These are phyloP conservation scores for Chalciporus chontae DNA, from an alignment of 768 basidiomycete species.

Conservation along the genomic window DNA sequence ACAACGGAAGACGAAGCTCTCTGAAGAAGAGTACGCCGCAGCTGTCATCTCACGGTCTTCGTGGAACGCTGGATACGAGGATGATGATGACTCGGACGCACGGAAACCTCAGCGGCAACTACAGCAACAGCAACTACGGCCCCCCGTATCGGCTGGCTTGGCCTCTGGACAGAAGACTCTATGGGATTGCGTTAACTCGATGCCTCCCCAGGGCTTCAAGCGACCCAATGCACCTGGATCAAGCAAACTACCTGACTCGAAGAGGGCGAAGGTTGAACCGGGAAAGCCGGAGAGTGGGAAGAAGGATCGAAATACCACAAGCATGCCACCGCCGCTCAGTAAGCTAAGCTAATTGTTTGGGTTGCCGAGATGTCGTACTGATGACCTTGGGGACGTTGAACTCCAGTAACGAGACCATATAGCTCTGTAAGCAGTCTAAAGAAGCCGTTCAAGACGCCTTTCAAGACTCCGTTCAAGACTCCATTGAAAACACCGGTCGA, in stretches of 20 bases:
- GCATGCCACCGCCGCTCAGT: constrained; percentile 25
- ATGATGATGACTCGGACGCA: constrained; percentile 19
- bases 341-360: background rate
- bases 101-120: constrained; percentile 3
- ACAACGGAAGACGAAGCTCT: constrained; percentile 47
- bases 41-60: constrained; percentile 15
- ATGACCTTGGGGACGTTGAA: background rate
- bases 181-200: constrained; percentile 16
- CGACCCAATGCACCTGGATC: constrained; percentile 15
- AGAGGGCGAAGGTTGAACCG: constrained; percentile 18
- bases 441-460: constrained; percentile 55
- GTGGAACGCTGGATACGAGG: constrained; percentile 27
- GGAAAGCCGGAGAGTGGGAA: background rate
- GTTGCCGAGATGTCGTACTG: background rate
- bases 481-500: constrained; percentile 42
- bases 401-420: constrained; percentile 46
- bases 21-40: constrained; percentile 35
- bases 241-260: constrained; percentile 15
- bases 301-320: background rate
- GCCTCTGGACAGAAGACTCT: constrained; percentile 20
- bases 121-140: background rate
- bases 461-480: constrained; percentile 38
- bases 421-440: constrained; percentile 37
- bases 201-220: constrained; percentile 21
- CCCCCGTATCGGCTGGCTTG: background rate